phyloP scores from a whole-genome alignment of 768 basidiomycete species.

The Russula brevipes region DNA sequence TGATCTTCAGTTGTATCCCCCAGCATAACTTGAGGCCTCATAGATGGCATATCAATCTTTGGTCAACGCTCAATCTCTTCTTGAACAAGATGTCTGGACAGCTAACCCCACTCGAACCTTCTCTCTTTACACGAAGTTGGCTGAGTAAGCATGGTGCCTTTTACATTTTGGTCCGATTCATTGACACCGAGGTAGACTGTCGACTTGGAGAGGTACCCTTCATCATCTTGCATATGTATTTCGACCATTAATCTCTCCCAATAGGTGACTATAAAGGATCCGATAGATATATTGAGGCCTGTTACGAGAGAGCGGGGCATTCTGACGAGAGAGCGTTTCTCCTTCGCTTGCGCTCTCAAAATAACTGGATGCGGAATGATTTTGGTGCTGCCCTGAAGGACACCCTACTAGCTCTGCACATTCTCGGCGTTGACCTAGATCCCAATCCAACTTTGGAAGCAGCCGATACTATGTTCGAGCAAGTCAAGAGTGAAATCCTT shows the following conservation, averaged over 20 bases:
- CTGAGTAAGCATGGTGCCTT: constrained; percentile 46
- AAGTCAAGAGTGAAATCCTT: constrained; percentile 65
- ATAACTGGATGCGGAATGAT: constrained; percentile 56
- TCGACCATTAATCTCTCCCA: neutral
- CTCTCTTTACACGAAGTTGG: constrained; percentile 50
- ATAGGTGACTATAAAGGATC: constrained; percentile 52
- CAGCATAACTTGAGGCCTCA: constrained; percentile 1
- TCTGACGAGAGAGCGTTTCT: constrained; percentile 54
- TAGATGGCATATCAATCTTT: constrained; percentile 63
- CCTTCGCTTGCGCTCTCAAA: constrained; percentile 56
- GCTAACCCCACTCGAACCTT: constrained; percentile 46
- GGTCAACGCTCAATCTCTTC: constrained; percentile 50
- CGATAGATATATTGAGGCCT: constrained; percentile 50
- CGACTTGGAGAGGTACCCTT: constrained; percentile 55
- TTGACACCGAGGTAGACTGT: constrained; percentile 38
- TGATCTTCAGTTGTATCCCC: neutral
- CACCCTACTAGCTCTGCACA: constrained; percentile 52
- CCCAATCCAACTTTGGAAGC: constrained; percentile 47
- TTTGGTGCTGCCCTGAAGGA: constrained; percentile 53
- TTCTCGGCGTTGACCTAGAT: constrained; percentile 59
- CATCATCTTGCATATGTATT: neutral
- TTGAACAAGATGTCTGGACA: constrained; percentile 51
- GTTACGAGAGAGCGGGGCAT: constrained; percentile 42
- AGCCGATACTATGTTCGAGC: constrained; percentile 61
- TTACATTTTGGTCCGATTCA: neutral